A percentile compares a stretch with the other conserved stretches of the same genome.
phyloP scores from a whole-genome alignment of 768 basidiomycete genomes.

The Pleurotus eryngii region DNA sequence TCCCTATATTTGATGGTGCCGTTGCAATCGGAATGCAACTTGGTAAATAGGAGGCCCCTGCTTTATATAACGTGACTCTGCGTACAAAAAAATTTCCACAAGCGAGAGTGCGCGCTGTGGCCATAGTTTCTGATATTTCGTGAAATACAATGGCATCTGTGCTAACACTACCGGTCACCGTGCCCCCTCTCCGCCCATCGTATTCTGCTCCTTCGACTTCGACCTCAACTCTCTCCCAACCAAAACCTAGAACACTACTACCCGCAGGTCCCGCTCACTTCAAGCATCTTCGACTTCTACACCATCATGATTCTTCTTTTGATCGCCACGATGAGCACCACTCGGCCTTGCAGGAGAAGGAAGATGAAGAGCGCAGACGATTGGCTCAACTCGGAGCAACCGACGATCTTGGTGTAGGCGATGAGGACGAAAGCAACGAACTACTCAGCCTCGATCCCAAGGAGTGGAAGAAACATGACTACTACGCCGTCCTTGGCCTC shows the following conservation, averaged over 20 bases:
- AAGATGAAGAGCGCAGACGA: constrained; percentile 47
- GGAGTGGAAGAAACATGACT: constrained; percentile 99
- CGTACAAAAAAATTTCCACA: no score
- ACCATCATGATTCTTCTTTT: constrained; percentile 77
- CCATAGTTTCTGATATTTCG: no score
- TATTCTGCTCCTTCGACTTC: constrained; percentile 40
- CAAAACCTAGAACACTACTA: constrained; percentile 51
- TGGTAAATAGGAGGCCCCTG: no score
- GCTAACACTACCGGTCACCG: constrained; percentile 26
- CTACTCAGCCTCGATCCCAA: constrained; percentile 84
- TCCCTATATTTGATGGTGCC: no score
- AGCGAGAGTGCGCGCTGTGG: no score
- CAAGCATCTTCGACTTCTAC: constrained; percentile 71
- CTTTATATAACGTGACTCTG: no score
- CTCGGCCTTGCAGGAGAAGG: constrained; percentile 29
- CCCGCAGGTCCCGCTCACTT: constrained; percentile 89
- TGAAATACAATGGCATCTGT: constrained; percentile 21
- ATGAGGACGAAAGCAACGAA: constrained; percentile 77
- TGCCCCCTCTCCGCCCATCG: constrained; percentile 31
- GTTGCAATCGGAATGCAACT: no score
- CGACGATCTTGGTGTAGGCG: constrained; percentile 90
- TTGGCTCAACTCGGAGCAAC: constrained; percentile 52
- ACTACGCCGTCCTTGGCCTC: constrained; percentile 94
- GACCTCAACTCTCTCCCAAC: constrained; percentile 28
- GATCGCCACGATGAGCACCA: constrained; percentile 75